Base-by-base conservation (phyloP, 2,329 filamentous ascomycete genomes). In the Xylariaceae sp. region DNA sequence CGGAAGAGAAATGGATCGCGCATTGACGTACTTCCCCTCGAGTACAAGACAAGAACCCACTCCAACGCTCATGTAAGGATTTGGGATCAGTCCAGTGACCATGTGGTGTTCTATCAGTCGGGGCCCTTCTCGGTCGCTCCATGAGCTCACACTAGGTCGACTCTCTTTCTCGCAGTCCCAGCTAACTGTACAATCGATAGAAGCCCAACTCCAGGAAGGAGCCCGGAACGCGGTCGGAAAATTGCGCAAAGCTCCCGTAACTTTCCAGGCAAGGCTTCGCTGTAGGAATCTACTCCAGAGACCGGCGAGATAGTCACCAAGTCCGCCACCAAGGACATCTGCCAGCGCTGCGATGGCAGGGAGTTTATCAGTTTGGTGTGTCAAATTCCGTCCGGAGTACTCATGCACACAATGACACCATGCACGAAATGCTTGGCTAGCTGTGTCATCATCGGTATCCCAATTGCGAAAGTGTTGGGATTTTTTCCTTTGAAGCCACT, bases 171-270 rank as follows among this genome's bases (percentile, higher is more conserved):
- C n/a, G n/a, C n/a, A n/a, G n/a, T n/a, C n/a, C n/a, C n/a, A n/a
- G n/a, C n/a, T n/a, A n/a, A n/a, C n/a, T n/a, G n/a, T n/a, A 45
- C 43, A 45, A 7, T 45, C 43, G 34, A 45, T 22, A 13, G 43
- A 45, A 18, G 43, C 43, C 43, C 31, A 45, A 31, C 31, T 45
- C 43, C 31, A 45, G 6, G 43, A 45, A 19, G 43, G 43, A 16
- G 43, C 43, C 4, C 43, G 43, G 31, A 34, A 45, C 14, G 34
- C 43, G 6, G 17, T 14, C 16, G 12, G n/a, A 13, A 45, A 34
- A 12, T 45, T 36, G 6, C 43, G 43, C 11, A 6, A 22, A 19
- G n/a, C 31, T 5, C 17, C 31, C 10, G 43, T 22, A 11, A 34
- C 43, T 34, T 36, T 13, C 43, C 31, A 45, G 12, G 43, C 31